Evolutionary conservation across 2,329 filamentous ascomycete genomes (phyloP).

Genomic region (Orbilia blumenaviensis): DNA sequence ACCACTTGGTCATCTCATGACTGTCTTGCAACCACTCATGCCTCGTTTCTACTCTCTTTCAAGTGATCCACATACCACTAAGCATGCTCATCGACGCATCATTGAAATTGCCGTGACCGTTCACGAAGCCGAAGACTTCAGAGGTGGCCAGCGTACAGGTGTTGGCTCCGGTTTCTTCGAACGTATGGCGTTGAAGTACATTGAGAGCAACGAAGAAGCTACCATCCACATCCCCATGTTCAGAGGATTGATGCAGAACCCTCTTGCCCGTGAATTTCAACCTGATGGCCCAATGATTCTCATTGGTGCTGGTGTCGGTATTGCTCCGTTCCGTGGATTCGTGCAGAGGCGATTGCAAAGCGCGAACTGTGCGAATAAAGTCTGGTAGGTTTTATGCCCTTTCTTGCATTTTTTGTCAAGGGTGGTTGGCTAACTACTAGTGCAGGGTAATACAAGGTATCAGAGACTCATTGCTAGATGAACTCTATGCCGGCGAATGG

Average conservation of each 20-base stretch:
- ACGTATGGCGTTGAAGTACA: constrained; percentile 70
- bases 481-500: constrained; percentile 96
- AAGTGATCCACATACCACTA: constrained; percentile 87
- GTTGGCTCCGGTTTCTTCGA: constrained; percentile 95
- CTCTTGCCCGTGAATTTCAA: constrained; percentile 88
- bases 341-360: constrained; percentile 93
- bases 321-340: constrained; percentile 97
- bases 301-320: constrained; percentile 94
- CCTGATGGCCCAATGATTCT: constrained; percentile 96
- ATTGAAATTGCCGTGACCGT: constrained; percentile 97
- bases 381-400: constrained; percentile 68
- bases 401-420: neutral
- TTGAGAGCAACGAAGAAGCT: neutral
- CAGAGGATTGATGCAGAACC: constrained; percentile 97
- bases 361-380: constrained; percentile 96
- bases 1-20: constrained; percentile 81
- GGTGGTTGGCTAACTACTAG: constrained; percentile 20
- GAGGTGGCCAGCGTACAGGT: constrained; percentile 75
- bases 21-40: constrained; percentile 86
- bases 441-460: constrained; percentile 80
- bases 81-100: constrained; percentile 76
- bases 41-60: constrained; percentile 98
- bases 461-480: constrained; percentile 91
- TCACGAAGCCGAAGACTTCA: constrained; percentile 85
- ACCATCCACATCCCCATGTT: constrained; percentile 93